phyloP scores from a whole-genome alignment of 1,284 basidiomycete genomes.

The Sanguinoderma infundibulare region DNA sequence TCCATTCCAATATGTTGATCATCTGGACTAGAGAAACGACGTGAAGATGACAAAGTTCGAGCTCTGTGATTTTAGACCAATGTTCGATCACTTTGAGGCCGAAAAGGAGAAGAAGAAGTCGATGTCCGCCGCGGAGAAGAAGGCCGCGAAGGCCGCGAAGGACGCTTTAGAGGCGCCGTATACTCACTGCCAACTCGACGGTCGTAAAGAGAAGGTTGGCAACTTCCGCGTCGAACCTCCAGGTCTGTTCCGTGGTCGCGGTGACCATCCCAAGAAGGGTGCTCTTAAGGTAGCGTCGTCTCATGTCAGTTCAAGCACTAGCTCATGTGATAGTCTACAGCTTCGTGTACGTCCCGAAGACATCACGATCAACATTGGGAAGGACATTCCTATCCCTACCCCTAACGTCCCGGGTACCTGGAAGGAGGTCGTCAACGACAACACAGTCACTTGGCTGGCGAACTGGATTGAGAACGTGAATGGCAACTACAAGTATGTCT shows the following conservation, averaged over 20 bases:
- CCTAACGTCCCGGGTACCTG: slow-evolving; percentile 89
- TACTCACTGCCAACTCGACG: slow-evolving; percentile 87
- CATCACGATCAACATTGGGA: slow-evolving; percentile 92
- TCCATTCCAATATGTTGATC: slow-evolving; percentile 9
- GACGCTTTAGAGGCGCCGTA: slow-evolving; percentile 88
- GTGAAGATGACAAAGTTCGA: slow-evolving; percentile 81
- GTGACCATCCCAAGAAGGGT: slow-evolving; percentile 98
- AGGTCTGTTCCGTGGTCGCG: slow-evolving; percentile 95
- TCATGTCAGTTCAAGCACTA: not conserved
- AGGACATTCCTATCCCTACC: slow-evolving; percentile 72
- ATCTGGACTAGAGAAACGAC: slow-evolving; percentile 58
- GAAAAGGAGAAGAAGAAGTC: slow-evolving; percentile 95
- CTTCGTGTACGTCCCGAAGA: slow-evolving; percentile 89
- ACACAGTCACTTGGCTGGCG: slow-evolving; percentile 96
- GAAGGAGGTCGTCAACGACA: slow-evolving; percentile 87
- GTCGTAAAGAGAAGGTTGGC: slow-evolving; percentile 96
- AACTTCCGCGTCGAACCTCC: slow-evolving; percentile 99
- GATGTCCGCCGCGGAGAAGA: slow-evolving; percentile 87
- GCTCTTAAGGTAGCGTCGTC: slow-evolving; percentile 77
- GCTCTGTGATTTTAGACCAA: slow-evolving; percentile 92
- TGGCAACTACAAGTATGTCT: slow-evolving; percentile 93
- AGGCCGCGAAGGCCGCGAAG: slow-evolving; percentile 84
- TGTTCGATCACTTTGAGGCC: slow-evolving; percentile 92
- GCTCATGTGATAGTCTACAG: slow-evolving; percentile 44
- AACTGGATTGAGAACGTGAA: slow-evolving; percentile 98